These are phyloP conservation scores for Talinum fruticosum DNA, from an alignment of 148 eudicot species.

Conservation along the genomic window DNA sequence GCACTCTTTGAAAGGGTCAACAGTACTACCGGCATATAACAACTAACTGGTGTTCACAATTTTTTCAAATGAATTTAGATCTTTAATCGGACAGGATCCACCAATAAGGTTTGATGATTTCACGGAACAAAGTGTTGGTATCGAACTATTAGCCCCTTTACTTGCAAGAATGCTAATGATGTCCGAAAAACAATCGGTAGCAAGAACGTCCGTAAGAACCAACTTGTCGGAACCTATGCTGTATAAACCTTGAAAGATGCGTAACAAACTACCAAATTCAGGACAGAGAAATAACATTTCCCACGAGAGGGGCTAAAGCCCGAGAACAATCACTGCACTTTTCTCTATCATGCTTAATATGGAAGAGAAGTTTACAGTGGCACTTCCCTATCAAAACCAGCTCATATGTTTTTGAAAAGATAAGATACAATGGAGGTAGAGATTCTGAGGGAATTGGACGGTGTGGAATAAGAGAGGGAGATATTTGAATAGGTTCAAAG, in stretches of 20 bases:
- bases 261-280: constrained; percentile 72
- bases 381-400: constrained; percentile 87
- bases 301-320: constrained; percentile 60
- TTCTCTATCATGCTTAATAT: constrained; percentile 70
- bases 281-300: constrained; percentile 88
- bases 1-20: constrained; percentile 91
- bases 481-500: constrained; percentile 79
- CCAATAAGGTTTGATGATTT: constrained; percentile 79
- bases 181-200: constrained; percentile 80
- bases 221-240: constrained; percentile 55
- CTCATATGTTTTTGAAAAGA: constrained; percentile 59
- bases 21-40: constrained; percentile 76
- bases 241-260: constrained; percentile 75
- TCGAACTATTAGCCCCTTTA: constrained; percentile 76
- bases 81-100: constrained; percentile 84
- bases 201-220: constrained; percentile 53
- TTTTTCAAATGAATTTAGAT: constrained; percentile 60
- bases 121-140: constrained; percentile 62
- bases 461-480: constrained; percentile 78
- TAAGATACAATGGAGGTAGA: constrained; percentile 70
- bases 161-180: constrained; percentile 74
- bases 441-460: constrained; percentile 52
- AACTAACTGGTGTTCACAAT: constrained; percentile 69
- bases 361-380: constrained; percentile 84
- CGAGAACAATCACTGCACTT: constrained; percentile 84